These are phyloP conservation scores for Cordyceps pruinosa DNA, from an alignment of 2,329 filamentous ascomycete genomes.

Conservation along the genomic window DNA sequence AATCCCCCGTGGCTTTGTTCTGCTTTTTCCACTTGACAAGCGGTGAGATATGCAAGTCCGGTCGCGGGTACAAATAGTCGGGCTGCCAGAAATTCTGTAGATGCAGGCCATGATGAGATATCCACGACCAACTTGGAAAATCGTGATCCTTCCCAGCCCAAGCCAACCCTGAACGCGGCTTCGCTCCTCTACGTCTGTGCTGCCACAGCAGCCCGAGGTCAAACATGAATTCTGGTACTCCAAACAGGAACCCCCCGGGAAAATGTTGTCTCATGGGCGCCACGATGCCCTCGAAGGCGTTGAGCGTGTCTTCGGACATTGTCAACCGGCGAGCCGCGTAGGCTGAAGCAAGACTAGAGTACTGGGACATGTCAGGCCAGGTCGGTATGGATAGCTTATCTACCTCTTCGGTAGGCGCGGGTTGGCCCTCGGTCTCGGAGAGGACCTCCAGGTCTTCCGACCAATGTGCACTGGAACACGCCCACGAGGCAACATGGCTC, in stretches of 20 bases:
- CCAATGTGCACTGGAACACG: conserved; percentile 10
- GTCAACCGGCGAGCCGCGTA: conserved; percentile 10
- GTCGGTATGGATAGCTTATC: neutral
- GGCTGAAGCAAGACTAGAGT: neutral
- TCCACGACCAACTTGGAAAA: conserved; percentile 13
- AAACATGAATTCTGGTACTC: conserved; percentile 8
- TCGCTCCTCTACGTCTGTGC: conserved; percentile 6
- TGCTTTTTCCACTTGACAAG: conserved; percentile 10
- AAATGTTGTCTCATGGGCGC: conserved; percentile 10
- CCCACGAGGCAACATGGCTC: conserved; percentile 4
- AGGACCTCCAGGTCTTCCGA: conserved; percentile 6
- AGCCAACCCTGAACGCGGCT: neutral
- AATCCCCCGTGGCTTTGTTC: conserved; percentile 1
- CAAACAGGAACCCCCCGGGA: neutral
- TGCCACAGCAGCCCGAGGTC: conserved; percentile 10
- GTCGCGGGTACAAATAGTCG: conserved; percentile 7
- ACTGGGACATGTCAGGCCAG: conserved; percentile 5
- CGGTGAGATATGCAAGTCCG: neutral
- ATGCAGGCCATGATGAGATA: conserved; percentile 9
- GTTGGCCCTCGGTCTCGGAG: neutral
- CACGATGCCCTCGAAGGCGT: conserved; percentile 11
- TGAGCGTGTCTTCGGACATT: conserved; percentile 5
- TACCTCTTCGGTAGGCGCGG: neutral
- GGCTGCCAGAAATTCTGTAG: conserved; percentile 4
- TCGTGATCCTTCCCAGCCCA: neutral